phyloP scores from a whole-genome alignment of 768 basidiomycete species.

The Russula brevipes region DNA sequence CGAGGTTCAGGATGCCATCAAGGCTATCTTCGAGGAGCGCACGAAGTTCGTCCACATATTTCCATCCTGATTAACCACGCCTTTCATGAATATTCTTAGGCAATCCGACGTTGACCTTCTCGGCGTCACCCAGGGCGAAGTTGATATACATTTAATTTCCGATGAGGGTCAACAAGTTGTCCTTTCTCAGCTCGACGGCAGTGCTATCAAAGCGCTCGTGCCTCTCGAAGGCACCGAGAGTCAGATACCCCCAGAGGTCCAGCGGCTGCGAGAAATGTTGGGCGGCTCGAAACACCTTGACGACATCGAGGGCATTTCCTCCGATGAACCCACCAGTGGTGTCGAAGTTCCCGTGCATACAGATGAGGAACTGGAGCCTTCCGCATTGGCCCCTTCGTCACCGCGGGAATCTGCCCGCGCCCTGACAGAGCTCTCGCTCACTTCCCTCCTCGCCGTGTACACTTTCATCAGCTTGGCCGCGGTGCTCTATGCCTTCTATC shows the following conservation, averaged over 20 bases:
- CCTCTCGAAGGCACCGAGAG: conserved; percentile 27
- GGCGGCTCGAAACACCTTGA: conserved; percentile 22
- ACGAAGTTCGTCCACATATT: conserved; percentile 32
- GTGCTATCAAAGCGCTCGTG: conserved; percentile 31
- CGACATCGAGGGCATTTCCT: conserved; percentile 26
- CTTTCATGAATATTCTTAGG: conserved; percentile 14
- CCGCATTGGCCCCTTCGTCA: not conserved
- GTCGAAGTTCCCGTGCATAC: conserved; percentile 6
- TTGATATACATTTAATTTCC: conserved; percentile 33
- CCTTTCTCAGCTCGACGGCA: conserved; percentile 30
- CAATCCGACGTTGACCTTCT: conserved; percentile 25
- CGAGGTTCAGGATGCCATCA: conserved; percentile 33
- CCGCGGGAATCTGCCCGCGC: not conserved
- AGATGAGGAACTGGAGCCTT: conserved; percentile 4
- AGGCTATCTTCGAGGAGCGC: conserved; percentile 36
- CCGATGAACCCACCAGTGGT: not conserved
- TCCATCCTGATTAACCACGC: not conserved
- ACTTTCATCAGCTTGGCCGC: conserved; percentile 27
- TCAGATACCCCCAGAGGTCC: conserved; percentile 28
- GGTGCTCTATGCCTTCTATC: conserved; percentile 26
- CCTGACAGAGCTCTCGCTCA: conserved; percentile 12
- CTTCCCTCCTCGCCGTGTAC: conserved; percentile 16
- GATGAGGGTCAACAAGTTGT: conserved; percentile 32
- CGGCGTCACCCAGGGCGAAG: conserved; percentile 26
- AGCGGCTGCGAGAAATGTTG: conserved; percentile 28